phyloP scores from a whole-genome alignment of 345 rosid species.

The Moricandia moricandioides region DNA sequence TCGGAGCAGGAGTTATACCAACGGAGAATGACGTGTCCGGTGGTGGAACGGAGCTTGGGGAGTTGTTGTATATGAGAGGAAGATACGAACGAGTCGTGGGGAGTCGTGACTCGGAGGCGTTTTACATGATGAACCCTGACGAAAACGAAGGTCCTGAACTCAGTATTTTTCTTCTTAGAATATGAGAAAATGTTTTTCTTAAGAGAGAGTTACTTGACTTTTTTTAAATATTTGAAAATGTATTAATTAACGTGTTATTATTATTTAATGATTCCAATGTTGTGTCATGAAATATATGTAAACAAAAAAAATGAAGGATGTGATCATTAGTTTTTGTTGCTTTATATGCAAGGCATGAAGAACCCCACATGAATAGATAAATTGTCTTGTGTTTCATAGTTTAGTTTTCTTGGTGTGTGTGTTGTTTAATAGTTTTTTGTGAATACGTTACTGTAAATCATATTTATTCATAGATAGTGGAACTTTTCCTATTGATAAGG shows the following conservation, averaged over 20 bases:
- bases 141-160: slow-evolving; percentile 90
- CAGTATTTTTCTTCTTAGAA: slow-evolving; percentile 78
- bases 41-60: slow-evolving; percentile 53
- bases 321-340: slow-evolving; percentile 19
- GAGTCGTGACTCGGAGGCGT: slow-evolving; percentile 91
- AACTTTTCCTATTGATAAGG: neutral
- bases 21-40: slow-evolving; percentile 29
- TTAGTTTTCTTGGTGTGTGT: too few species aligned
- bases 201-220: neutral
- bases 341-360: slow-evolving; percentile 27
- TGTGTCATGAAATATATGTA: neutral
- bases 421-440: neutral
- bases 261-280: neutral
- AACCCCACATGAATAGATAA: slow-evolving; percentile 28
- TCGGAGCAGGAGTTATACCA: slow-evolving; percentile 89
- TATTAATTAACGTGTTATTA: slow-evolving; percentile 8
- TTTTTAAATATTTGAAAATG: neutral
- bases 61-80: slow-evolving; percentile 84
- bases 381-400: too few species aligned
- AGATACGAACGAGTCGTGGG: slow-evolving; percentile 87
- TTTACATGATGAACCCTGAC: slow-evolving; percentile 94
- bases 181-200: slow-evolving; percentile 28
- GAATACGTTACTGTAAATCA: neutral
- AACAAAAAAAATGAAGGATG: slow-evolving; percentile 12
- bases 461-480: neutral